phyloP scores from a whole-genome alignment of 2,329 filamentous ascomycete genomes.

The Penicillium griseofulvum region DNA sequence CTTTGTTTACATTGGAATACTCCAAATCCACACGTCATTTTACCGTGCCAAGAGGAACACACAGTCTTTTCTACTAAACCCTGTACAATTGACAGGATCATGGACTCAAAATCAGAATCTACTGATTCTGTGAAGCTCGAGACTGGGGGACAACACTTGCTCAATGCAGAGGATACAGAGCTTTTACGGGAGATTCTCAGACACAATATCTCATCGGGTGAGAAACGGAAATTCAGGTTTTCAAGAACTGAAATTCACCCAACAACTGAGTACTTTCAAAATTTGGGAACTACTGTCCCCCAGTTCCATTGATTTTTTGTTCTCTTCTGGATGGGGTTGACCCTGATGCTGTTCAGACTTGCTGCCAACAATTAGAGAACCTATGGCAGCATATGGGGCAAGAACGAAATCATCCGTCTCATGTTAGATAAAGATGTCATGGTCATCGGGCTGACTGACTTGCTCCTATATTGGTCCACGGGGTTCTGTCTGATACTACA shows the following conservation, averaged over 20 bases:
- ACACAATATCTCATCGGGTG: constrained; percentile 41
- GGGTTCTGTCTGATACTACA: constrained; percentile 66
- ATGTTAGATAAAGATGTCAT: constrained; percentile 61
- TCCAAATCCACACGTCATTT: no score
- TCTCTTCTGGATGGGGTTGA: constrained; percentile 66
- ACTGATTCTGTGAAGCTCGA: not conserved
- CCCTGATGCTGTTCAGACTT: constrained; percentile 64
- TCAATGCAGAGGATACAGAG: constrained; percentile 51
- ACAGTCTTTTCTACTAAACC: no score
- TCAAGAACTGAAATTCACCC: constrained; percentile 66
- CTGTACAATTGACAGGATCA: not conserved
- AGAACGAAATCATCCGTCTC: constrained; percentile 67
- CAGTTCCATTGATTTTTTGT: constrained; percentile 79
- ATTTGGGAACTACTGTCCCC: constrained; percentile 61
- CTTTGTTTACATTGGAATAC: no score
- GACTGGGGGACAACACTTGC: constrained; percentile 42
- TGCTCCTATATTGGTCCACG: constrained; percentile 65
- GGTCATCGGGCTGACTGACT: constrained; percentile 60
- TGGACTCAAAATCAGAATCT: not conserved
- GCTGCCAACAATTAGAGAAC: constrained; percentile 65
- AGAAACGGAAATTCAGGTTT: constrained; percentile 43
- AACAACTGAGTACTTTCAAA: constrained; percentile 70
- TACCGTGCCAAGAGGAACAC: not conserved
- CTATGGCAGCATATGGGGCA: constrained; percentile 67
- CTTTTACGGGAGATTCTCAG: constrained; percentile 47